These are phyloP conservation scores for Ophioceras dolichostomum DNA, from an alignment of 2,329 filamentous ascomycete species.

Conservation along the genomic window DNA sequence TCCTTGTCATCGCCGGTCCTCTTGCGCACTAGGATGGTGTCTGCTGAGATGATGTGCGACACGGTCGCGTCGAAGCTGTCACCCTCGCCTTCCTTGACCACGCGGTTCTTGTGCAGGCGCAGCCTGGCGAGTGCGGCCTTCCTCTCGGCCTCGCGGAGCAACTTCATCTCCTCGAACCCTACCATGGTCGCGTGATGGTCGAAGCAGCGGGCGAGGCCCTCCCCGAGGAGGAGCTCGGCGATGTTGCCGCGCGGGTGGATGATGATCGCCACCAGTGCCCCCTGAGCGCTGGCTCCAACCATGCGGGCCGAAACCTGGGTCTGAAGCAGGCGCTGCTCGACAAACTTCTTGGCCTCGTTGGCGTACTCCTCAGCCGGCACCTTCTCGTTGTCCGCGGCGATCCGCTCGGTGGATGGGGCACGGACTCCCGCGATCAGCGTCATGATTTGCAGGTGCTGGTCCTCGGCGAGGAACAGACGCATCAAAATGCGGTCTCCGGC, in stretches of 20 bases:
- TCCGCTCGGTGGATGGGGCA: conserved; percentile 78
- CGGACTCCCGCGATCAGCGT: conserved; percentile 82
- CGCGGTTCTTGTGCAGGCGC: conserved; percentile 72
- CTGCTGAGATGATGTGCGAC: conserved; percentile 73
- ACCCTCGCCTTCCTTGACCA: conserved; percentile 50
- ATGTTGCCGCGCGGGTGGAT: conserved; percentile 88
- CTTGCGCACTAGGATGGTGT: conserved; percentile 76
- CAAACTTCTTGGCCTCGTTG: conserved; percentile 77
- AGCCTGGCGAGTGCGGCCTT: conserved; percentile 64
- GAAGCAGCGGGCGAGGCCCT: conserved; percentile 82
- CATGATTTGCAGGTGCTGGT: conserved; percentile 81
- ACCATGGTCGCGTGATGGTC: conserved; percentile 93
- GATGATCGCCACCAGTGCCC: conserved; percentile 78
- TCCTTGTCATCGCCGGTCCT: conserved; percentile 80
- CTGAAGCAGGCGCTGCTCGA: conserved; percentile 77
- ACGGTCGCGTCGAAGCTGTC: conserved; percentile 70
- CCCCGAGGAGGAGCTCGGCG: conserved; percentile 77
- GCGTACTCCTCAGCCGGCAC: conserved; percentile 82
- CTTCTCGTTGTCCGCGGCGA: conserved; percentile 64
- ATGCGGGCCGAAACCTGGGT: conserved; percentile 73
- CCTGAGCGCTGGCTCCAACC: conserved; percentile 78
- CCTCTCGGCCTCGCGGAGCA: conserved; percentile 77
- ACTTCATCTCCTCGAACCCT: conserved; percentile 76
- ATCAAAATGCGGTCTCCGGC: conserved; percentile 84
- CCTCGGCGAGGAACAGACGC: conserved; percentile 66